Evolutionary conservation across 495 filamentous ascomycete genomes (phyloP).

Genomic region (Chaetomidium leptoderma): DNA sequence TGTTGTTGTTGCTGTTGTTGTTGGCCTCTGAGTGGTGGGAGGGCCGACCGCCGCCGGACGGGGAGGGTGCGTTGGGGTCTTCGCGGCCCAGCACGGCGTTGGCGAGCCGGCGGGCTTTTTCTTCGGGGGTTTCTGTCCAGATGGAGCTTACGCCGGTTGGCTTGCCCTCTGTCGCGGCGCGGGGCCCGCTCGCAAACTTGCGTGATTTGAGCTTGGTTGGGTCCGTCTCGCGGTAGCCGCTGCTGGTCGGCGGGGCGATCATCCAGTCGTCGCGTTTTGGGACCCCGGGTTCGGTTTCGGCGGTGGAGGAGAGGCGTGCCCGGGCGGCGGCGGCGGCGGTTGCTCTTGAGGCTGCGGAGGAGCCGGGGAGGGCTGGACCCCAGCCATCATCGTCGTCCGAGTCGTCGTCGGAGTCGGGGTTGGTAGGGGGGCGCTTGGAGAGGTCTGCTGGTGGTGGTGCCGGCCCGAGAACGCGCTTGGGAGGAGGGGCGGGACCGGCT

Average conservation of each 20-base stretch:
- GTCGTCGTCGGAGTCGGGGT: slow-evolving; percentile 34
- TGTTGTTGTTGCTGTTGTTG: background rate
- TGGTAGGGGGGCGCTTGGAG: slow-evolving; percentile 37
- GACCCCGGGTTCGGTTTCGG: slow-evolving; percentile 28
- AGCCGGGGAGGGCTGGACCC: slow-evolving; percentile 73
- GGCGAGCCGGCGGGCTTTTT: slow-evolving; percentile 74
- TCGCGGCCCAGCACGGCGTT: slow-evolving; percentile 80
- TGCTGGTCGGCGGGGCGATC: slow-evolving; percentile 71
- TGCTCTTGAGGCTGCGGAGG: slow-evolving; percentile 21
- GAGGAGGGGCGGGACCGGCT: slow-evolving; percentile 21
- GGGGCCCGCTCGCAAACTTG: slow-evolving; percentile 58
- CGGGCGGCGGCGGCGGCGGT: slow-evolving; percentile 23
- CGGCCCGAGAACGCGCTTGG: slow-evolving; percentile 43
- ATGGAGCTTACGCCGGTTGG: slow-evolving; percentile 53
- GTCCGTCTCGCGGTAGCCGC: slow-evolving; percentile 62
- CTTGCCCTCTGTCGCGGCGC: slow-evolving; percentile 40
- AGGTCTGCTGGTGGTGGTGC: slow-evolving; percentile 42
- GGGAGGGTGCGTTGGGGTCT: slow-evolving; percentile 15
- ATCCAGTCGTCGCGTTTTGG: slow-evolving; percentile 85
- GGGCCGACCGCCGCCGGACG: slow-evolving; percentile 8
- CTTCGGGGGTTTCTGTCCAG: slow-evolving; percentile 90
- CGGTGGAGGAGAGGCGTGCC: slow-evolving; percentile 19
- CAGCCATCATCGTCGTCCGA: slow-evolving; percentile 43
- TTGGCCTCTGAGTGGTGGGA: background rate
- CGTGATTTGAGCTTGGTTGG: slow-evolving; percentile 78